These are phyloP conservation scores for Candida smagusa DNA, from an alignment of 1,139 yeast species.

Conservation along the genomic window DNA sequence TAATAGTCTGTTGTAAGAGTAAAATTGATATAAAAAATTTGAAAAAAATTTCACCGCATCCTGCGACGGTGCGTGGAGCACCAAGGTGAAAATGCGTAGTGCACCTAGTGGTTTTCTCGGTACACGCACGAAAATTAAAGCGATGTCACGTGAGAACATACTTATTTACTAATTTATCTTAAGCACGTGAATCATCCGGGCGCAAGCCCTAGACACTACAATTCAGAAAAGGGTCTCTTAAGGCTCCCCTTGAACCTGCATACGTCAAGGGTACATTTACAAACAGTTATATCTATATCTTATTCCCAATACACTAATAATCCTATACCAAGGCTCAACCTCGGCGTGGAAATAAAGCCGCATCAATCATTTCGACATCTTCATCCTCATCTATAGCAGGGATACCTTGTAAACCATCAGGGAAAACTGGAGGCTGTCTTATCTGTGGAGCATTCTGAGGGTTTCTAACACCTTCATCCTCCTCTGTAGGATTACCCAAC, in stretches of 20 bases:
- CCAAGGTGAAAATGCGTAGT: neutral
- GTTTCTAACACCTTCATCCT: slow-evolving; percentile 6
- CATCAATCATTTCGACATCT: slow-evolving; percentile 37
- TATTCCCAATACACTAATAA: neutral
- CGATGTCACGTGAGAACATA: neutral
- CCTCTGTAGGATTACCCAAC: slow-evolving; percentile 6
- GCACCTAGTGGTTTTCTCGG: neutral
- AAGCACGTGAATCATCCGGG: neutral
- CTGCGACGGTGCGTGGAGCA: slow-evolving; percentile 2
- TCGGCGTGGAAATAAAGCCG: slow-evolving; percentile 16
- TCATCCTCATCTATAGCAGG: slow-evolving; percentile 31
- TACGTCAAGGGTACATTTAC: no score
- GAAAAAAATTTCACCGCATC: slow-evolving; percentile 8
- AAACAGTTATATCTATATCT: no score
- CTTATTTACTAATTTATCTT: no score
- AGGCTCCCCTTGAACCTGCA: no score
- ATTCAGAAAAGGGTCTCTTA: no score
- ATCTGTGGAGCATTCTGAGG: slow-evolving; percentile 41
- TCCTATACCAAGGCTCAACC: neutral
- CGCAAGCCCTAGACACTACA: neutral
- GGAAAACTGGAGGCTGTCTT: slow-evolving; percentile 42
- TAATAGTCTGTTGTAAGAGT: slow-evolving; percentile 11
- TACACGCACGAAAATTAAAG: neutral
- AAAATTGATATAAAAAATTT: slow-evolving; percentile 7
- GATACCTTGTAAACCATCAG: slow-evolving; percentile 25